These are phyloP conservation scores for Trichoderma simmonsii DNA, from an alignment of 2,329 filamentous ascomycete species.

Conservation along the genomic window DNA sequence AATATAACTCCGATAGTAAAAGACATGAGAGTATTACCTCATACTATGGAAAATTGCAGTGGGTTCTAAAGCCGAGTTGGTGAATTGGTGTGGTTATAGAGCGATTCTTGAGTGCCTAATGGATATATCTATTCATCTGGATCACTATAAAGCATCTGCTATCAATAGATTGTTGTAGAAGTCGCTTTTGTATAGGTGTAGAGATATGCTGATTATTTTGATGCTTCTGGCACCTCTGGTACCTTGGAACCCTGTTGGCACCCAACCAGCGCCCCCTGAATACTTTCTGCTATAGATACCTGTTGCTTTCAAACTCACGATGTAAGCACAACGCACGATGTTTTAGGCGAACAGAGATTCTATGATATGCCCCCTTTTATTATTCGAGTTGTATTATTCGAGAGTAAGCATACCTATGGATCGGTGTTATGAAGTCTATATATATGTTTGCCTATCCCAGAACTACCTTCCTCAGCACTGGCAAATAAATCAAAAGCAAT, in stretches of 20 bases:
- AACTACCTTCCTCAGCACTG: too few relatives aligned
- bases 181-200: too few relatives aligned
- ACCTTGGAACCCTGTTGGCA: too few relatives aligned
- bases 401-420: background rate
- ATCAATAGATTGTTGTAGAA: too few relatives aligned
- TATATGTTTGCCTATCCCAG: too few relatives aligned
- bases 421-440: too few relatives aligned
- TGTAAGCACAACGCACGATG: background rate
- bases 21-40: background rate
- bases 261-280: too few relatives aligned
- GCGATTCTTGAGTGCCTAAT: background rate
- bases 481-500: too few relatives aligned
- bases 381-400: background rate
- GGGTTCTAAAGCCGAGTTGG: background rate
- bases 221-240: too few relatives aligned
- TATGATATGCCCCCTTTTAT: background rate
- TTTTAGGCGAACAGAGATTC: background rate
- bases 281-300: background rate
- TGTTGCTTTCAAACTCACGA: background rate
- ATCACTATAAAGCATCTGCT: too few relatives aligned
- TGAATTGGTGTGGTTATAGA: background rate
- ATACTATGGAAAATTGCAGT: background rate
- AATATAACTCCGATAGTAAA: background rate
- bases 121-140: too few relatives aligned
- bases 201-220: too few relatives aligned